Percentiles rank a stretch among this genome's conserved stretches.
Evolutionary conservation across 176 grass and related monocot species (phyloP).

Genomic region (Carex scoparia): DNA sequence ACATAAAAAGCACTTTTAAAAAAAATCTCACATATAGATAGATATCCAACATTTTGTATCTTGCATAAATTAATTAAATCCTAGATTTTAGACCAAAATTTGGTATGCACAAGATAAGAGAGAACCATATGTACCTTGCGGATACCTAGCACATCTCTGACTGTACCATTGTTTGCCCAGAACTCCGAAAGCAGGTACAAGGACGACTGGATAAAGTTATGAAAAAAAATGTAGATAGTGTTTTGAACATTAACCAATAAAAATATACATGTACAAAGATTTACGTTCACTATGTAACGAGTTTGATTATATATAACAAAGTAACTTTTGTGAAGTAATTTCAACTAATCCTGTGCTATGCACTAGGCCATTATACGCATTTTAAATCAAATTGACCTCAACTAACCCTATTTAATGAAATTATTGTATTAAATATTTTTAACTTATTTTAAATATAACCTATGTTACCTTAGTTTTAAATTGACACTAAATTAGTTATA

Average conservation of each 20-base stretch:
- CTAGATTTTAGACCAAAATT: background rate
- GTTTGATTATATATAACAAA: background rate
- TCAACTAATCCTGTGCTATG: background rate
- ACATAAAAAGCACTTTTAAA: background rate
- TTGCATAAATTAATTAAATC: background rate
- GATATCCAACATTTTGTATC: background rate
- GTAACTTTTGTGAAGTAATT: background rate
- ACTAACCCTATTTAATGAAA: too few species aligned
- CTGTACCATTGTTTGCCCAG: conserved; percentile 51
- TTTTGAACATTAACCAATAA: background rate
- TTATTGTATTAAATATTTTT: too few species aligned
- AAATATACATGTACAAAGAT: too few species aligned
- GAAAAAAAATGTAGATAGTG: background rate
- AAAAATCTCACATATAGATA: too few species aligned
- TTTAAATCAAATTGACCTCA: too few species aligned
- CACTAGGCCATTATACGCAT: background rate
- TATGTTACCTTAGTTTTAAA: background rate
- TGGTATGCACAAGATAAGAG: background rate
- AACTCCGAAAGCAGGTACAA: conserved; percentile 41
- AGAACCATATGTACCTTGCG: conserved; percentile 15
- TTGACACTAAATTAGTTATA: background rate
- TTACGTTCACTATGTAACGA: background rate
- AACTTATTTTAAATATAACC: background rate
- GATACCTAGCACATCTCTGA: conserved; percentile 42
- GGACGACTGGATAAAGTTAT: conserved; percentile 21